Evolutionary conservation across 257 asterid genomes (phyloP).

Genomic region (Solanum piurae): DNA sequence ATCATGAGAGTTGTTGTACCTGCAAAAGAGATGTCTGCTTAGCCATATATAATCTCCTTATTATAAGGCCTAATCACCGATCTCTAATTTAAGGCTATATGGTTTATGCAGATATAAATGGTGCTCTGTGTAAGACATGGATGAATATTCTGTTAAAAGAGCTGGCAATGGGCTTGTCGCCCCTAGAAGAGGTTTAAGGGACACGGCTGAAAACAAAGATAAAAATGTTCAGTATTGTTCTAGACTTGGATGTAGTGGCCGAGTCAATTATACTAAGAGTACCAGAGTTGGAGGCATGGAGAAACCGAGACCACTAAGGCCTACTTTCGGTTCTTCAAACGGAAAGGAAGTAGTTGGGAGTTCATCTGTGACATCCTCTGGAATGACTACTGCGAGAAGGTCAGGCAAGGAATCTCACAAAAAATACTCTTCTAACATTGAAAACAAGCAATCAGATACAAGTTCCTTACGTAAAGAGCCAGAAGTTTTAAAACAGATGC

Average conservation of each 20-base stretch:
- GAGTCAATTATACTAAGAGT: slow-evolving; percentile 34
- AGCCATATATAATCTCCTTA: neutral
- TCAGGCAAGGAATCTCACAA: slow-evolving; percentile 18
- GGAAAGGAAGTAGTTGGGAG: slow-evolving; percentile 29
- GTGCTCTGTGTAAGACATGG: slow-evolving; percentile 23
- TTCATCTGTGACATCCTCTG: slow-evolving; percentile 22
- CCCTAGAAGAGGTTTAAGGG: slow-evolving; percentile 31
- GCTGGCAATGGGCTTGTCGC: slow-evolving; percentile 15
- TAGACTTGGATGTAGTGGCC: slow-evolving; percentile 77
- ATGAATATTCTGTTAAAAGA: slow-evolving; percentile 37
- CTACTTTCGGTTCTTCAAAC: slow-evolving; percentile 23
- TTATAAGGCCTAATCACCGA: neutral
- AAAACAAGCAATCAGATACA: slow-evolving; percentile 23
- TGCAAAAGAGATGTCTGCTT: neutral
- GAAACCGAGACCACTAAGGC: slow-evolving; percentile 33
- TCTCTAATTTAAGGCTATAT: neutral
- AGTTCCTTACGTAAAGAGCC: slow-evolving; percentile 13
- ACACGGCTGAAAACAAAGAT: slow-evolving; percentile 16
- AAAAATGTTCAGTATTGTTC: slow-evolving; percentile 51
- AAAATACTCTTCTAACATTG: slow-evolving; percentile 20
- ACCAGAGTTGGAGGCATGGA: slow-evolving; percentile 20
- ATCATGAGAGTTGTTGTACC: neutral
- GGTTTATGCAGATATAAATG: neutral
- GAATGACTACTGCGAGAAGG: slow-evolving; percentile 5
- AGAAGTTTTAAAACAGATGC: slow-evolving; percentile 12